Evolutionary conservation across 2,329 filamentous ascomycete species (phyloP).

Genomic region (Fusarium pininemorale): DNA sequence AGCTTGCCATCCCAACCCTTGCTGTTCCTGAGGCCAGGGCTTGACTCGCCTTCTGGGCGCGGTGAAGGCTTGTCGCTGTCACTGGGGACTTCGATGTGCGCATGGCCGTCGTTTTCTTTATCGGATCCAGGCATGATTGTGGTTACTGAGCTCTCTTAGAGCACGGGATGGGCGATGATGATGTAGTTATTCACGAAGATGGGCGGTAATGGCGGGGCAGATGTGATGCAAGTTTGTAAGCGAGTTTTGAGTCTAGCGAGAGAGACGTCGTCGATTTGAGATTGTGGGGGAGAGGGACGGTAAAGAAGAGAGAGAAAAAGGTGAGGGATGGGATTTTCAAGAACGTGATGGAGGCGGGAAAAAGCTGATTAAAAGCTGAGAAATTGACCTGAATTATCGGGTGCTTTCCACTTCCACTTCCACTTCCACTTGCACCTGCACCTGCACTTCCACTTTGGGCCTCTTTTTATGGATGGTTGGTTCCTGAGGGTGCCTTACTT

Average conservation of each 20-base stretch:
- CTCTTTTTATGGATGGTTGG: constrained; percentile 5
- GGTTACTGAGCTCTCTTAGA: constrained; percentile 2
- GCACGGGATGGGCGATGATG: constrained; percentile 21
- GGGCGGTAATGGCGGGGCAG: constrained; percentile 24
- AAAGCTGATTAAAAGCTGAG: constrained; percentile 9
- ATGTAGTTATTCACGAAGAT: constrained; percentile 16
- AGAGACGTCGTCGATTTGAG: not conserved
- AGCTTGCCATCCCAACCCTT: constrained; percentile 88
- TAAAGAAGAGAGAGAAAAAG: not conserved
- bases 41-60: constrained; percentile 53
- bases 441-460: not conserved
- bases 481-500: constrained; percentile 21
- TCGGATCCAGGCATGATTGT: constrained; percentile 53
- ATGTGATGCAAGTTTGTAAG: constrained; percentile 16
- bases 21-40: constrained; percentile 63
- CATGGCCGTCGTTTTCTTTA: constrained; percentile 49
- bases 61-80: constrained; percentile 55
- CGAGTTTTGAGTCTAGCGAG: constrained; percentile 1
- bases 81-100: constrained; percentile 61
- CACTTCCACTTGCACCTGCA: not conserved
- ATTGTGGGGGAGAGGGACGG: not conserved
- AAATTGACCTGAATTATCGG: constrained; percentile 3
- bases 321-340: not conserved
- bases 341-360: not conserved
- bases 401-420: not conserved